Evolutionary conservation across 805 yeast species (phyloP).

Genomic region (Hanseniaspora osmophila): DNA sequence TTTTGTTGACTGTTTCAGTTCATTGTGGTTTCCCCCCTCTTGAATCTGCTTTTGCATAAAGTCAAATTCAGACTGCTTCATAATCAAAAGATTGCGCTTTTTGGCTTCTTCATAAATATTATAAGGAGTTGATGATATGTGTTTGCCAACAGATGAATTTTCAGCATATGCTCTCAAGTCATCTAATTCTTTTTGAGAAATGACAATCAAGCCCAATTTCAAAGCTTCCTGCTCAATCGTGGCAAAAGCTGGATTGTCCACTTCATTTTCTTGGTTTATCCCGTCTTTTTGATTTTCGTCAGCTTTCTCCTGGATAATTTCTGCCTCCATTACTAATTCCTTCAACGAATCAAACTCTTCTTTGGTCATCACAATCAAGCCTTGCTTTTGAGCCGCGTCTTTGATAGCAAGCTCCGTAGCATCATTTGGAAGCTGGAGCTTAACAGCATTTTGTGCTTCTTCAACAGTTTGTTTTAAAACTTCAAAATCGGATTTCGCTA

Average conservation of each 20-base stretch:
- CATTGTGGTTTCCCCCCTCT: too few relatives aligned
- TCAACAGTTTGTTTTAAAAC: slow-evolving; percentile 1
- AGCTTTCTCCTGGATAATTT: not conserved
- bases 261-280: not conserved
- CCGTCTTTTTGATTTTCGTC: not conserved
- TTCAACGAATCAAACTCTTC: not conserved
- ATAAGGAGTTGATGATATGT: too few relatives aligned
- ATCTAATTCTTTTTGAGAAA: not conserved
- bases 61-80: too few relatives aligned
- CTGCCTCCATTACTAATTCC: not conserved
- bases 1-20: too few relatives aligned
- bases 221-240: not conserved
- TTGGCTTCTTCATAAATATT: too few relatives aligned
- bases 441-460: not conserved
- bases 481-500: slow-evolving; percentile 6
- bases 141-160: not conserved
- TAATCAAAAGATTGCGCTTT: too few relatives aligned
- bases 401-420: too few relatives aligned
- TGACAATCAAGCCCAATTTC: not conserved
- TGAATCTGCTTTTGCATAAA: too few relatives aligned
- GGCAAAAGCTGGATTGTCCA: not conserved
- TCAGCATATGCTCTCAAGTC: not conserved
- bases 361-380: not conserved
- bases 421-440: too few relatives aligned
- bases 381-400: not conserved